A percentile compares a stretch with the other conserved stretches of the same genome.
These are phyloP conservation scores for Pythium monospermum DNA, from an alignment of 352 stramenopile genomes.

Conservation along the genomic window DNA sequence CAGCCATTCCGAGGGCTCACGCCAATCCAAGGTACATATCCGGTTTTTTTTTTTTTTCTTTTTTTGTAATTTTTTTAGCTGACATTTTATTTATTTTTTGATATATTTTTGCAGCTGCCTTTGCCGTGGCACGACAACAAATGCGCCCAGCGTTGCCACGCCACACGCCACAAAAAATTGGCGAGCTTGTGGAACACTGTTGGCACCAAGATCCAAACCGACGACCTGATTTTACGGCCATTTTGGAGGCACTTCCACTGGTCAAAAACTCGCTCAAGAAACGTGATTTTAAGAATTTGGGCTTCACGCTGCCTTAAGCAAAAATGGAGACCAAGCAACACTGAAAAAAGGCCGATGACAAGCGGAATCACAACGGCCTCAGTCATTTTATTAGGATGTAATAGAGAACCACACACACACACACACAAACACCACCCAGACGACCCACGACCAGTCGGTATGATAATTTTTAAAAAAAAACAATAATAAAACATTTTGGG, in stretches of 20 bases:
- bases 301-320: constrained; percentile 43
- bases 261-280: constrained; percentile 81
- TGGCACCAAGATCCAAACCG: constrained; percentile 78
- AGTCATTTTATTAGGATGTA: no score
- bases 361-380: no score
- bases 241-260: constrained; percentile 72
- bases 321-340: no score
- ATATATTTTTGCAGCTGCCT: constrained; percentile 67
- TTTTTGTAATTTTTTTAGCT: not conserved
- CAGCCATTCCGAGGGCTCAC: constrained; percentile 82
- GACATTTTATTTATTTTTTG: no score
- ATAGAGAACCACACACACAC: no score
- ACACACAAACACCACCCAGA: no score
- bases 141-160: constrained; percentile 81
- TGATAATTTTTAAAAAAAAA: no score
- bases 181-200: constrained; percentile 76
- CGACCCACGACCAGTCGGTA: no score
- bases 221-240: constrained; percentile 67
- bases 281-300: constrained; percentile 83
- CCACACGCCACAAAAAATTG: constrained; percentile 78
- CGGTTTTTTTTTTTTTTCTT: not conserved
- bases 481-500: no score
- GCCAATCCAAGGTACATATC: constrained; percentile 64
- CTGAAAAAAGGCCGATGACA: no score
- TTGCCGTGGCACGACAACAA: constrained; percentile 77